phyloP scores from a whole-genome alignment of 2,329 filamentous ascomycete species.

The Sclerotinia glacialis region DNA sequence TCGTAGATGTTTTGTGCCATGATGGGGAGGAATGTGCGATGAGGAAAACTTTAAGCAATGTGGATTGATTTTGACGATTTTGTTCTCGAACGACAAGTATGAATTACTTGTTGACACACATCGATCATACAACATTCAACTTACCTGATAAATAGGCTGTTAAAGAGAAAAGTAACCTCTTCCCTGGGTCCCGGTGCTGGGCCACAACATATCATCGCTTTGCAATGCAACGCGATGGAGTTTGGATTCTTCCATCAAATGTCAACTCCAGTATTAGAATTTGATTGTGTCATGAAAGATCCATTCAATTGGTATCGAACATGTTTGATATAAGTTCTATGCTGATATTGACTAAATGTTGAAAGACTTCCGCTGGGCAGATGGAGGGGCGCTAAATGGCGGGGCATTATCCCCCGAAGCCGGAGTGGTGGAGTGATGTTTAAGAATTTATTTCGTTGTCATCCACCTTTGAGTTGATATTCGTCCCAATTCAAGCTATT shows the following conservation, averaged over 20 bases:
- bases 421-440: constrained; percentile 8
- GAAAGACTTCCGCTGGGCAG: neutral
- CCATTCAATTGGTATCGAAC: neutral
- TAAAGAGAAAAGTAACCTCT: neutral
- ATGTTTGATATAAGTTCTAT: neutral
- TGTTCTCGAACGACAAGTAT: neutral
- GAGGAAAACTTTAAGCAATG: neutral
- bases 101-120: neutral
- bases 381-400: constrained; percentile 1
- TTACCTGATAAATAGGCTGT: neutral
- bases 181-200: neutral
- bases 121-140: neutral
- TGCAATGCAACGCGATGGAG: neutral
- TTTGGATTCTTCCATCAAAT: too few species aligned
- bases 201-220: neutral
- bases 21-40: neutral
- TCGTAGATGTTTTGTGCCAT: constrained; percentile 11
- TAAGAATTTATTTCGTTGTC: constrained; percentile 2
- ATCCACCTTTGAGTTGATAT: neutral
- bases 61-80: neutral
- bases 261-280: neutral
- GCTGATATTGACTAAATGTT: neutral
- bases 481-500: constrained; percentile 9
- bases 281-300: neutral
- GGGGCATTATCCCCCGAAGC: constrained; percentile 1